Evolutionary conservation across 345 rosid species (phyloP), one percentile per base, ranked within the genome.

Genomic region (Melastoma malabathricum): DNA sequence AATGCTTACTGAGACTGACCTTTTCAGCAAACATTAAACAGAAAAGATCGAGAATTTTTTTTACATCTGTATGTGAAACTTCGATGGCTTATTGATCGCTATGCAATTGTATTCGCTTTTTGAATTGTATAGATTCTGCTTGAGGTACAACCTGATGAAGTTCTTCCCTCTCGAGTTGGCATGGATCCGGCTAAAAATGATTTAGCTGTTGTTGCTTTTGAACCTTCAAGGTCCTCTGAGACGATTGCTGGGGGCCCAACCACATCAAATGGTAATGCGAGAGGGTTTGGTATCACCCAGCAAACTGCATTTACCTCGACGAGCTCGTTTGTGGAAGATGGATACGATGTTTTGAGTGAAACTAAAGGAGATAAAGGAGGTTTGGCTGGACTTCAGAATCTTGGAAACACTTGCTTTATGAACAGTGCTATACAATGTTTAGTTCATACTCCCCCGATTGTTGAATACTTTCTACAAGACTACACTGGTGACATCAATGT

Each of bases 391-490:
- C 68, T 86, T 66, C 96, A 86, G 60, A 90, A 90, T 65, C 69
- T 90, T 68, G 98, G 98, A 56, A 90, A 90, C 55, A 90, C 96
- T 57, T 90, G 98, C 66, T 90, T 90, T 67, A 84, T 90, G 98
- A 86, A 90, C 60, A 84, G 96, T 66, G 75, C 94, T 64, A 63
- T 90, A 58, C 94, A 90, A 53, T 90, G 98, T 81, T 74, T 90
- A 57, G 87, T 74, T 43, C 96, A 86, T 72, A 90, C 94, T 1
- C 84, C 89, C 0, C 80, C 74, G 15, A 73, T 90, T 66, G 92
- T 74, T 61, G 82, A 86, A 52, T 90, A 90, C 61, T 90, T 90
- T 67, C 68, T 86, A 70, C 63, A 79, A 70, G 92, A 90, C 66
- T 90, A 82, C 72, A 68, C 76, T 10, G 70, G 64, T 17, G 96